Evolutionary conservation across 768 basidiomycete species (phyloP).

Genomic region (Phaeotremella fagi): DNA sequence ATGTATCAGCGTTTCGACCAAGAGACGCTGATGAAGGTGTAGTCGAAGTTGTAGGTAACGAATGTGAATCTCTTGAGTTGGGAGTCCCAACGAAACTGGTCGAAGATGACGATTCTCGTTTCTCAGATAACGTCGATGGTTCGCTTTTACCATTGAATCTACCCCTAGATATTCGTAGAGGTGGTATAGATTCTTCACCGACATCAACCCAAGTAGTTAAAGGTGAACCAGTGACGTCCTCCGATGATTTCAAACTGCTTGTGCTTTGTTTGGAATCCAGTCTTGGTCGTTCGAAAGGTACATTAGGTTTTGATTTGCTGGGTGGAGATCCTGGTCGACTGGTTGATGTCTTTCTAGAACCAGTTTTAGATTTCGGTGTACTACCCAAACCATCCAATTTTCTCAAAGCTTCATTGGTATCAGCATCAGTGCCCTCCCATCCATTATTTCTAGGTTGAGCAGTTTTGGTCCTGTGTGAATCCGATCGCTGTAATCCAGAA

Average conservation of each 20-base stretch:
- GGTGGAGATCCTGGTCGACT: conserved; percentile 59
- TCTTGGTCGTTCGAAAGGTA: conserved; percentile 3
- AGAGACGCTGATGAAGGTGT: conserved; percentile 27
- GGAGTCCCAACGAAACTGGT: conserved; percentile 36
- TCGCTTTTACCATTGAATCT: not conserved
- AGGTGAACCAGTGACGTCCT: conserved; percentile 20
- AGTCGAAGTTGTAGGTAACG: conserved; percentile 28
- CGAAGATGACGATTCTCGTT: conserved; percentile 36
- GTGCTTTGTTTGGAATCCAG: conserved; percentile 14
- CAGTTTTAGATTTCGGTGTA: conserved; percentile 45
- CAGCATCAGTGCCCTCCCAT: conserved; percentile 70
- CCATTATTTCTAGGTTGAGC: conserved; percentile 8
- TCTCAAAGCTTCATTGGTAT: conserved; percentile 82
- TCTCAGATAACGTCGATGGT: conserved; percentile 5
- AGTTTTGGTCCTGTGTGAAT: conserved; percentile 14
- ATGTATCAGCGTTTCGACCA: not conserved
- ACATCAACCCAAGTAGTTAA: conserved; percentile 35
- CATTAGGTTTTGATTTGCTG: conserved; percentile 2
- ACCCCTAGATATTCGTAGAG: not conserved
- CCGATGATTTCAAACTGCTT: conserved; percentile 10
- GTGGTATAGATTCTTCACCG: conserved; percentile 17
- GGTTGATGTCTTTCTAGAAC: conserved; percentile 28
- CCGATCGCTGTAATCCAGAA: conserved; percentile 25
- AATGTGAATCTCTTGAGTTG: conserved; percentile 26
- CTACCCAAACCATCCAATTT: conserved; percentile 88